A percentile compares a stretch with the other conserved stretches of the same genome.
phyloP scores from a whole-genome alignment of 495 filamentous ascomycete genomes.

The Letharia lupina region DNA sequence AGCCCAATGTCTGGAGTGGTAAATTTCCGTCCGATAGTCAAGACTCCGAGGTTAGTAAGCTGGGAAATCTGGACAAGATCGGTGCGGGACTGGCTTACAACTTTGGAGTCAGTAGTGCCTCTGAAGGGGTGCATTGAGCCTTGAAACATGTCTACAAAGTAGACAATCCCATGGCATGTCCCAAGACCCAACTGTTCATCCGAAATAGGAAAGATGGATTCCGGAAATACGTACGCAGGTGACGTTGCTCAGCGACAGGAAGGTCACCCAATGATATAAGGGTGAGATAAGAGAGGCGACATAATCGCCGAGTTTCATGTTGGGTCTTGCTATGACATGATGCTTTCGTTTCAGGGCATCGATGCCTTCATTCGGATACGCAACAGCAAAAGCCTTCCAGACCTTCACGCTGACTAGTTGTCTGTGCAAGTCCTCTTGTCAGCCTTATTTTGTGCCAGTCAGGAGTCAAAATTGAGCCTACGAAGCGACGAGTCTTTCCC shows the following conservation, averaged over 20 bases:
- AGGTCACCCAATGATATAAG: slow-evolving; percentile 24
- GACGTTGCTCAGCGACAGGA: slow-evolving; percentile 25
- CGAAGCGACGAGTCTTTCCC: slow-evolving; percentile 20
- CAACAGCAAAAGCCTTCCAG: slow-evolving; percentile 26
- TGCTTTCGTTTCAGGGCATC: slow-evolving; percentile 13
- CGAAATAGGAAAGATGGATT: background rate
- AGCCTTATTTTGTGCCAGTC: background rate
- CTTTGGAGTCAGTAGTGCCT: background rate
- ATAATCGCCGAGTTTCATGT: slow-evolving; percentile 19
- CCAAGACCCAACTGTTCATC: background rate
- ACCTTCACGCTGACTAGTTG: slow-evolving; percentile 25
- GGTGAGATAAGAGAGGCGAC: slow-evolving; percentile 19
- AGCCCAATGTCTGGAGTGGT: slow-evolving; percentile 12
- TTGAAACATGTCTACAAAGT: background rate
- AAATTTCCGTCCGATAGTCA: slow-evolving; percentile 22
- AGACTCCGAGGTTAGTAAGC: slow-evolving; percentile 24
- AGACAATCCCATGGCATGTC: background rate
- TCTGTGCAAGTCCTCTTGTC: slow-evolving; percentile 10
- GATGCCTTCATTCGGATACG: slow-evolving; percentile 20
- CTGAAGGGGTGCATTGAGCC: background rate
- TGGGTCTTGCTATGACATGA: slow-evolving; percentile 17
- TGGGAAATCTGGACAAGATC: slow-evolving; percentile 24
- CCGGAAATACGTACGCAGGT: slow-evolving; percentile 1
- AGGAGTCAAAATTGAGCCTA: slow-evolving; percentile 5
- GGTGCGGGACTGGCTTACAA: background rate